Evolutionary conservation across 306 rosid species (phyloP).

Genomic region (Malus fusca): DNA sequence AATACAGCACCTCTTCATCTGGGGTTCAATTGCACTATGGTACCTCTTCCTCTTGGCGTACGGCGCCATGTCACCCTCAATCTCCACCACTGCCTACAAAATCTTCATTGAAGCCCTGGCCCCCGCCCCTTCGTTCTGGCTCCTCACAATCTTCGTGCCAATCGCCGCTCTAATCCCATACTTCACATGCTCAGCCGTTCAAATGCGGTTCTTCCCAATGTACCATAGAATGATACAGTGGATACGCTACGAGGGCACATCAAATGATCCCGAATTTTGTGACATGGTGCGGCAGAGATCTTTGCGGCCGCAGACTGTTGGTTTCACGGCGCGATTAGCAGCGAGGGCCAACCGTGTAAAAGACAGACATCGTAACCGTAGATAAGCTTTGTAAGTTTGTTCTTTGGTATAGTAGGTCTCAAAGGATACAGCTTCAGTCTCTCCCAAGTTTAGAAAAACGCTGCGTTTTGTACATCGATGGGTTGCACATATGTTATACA

Average conservation of each 20-base stretch:
- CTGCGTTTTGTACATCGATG: not conserved
- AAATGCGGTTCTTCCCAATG: conserved; percentile 81
- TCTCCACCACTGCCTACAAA: conserved; percentile 61
- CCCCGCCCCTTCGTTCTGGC: conserved; percentile 69
- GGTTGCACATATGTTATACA: not conserved
- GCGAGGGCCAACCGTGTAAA: conserved; percentile 38
- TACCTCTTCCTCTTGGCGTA: conserved; percentile 65
- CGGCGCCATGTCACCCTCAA: conserved; percentile 46
- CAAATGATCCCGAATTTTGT: conserved; percentile 52
- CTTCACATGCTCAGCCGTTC: conserved; percentile 60
- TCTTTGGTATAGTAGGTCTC: not conserved
- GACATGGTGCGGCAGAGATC: conserved; percentile 49
- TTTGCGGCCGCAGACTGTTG: conserved; percentile 41
- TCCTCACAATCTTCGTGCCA: conserved; percentile 52
- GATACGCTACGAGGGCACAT: conserved; percentile 56
- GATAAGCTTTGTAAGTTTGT: conserved; percentile 12
- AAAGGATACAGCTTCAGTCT: conserved; percentile 8
- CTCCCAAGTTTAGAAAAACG: conserved; percentile 1
- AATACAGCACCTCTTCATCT: conserved; percentile 78
- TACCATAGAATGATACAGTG: conserved; percentile 70
- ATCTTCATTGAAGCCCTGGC: conserved; percentile 72
- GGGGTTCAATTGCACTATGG: conserved; percentile 85
- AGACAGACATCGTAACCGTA: conserved; percentile 19
- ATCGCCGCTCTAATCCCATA: conserved; percentile 68
- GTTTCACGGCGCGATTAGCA: conserved; percentile 73